Base-by-base conservation (phyloP, 2,329 filamentous ascomycete species). In the Emydomyces testavorans region DNA sequence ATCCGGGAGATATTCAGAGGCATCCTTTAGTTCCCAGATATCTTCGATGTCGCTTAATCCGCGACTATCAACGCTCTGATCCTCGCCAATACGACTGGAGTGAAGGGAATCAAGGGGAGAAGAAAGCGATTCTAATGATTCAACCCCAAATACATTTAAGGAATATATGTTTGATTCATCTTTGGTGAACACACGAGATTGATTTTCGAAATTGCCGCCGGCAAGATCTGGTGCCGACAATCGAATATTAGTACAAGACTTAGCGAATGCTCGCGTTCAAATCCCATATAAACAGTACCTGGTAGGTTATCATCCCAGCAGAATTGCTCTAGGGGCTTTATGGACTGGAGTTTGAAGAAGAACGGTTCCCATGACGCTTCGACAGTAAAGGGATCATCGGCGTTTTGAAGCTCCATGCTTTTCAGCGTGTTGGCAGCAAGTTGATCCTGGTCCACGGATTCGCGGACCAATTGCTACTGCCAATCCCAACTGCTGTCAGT, bases 281-380 rank as follows among this genome's bases (percentile, higher is more conserved):
- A 34, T 34, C 3, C 3, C 6, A 3, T 28, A 13, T 28, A 18
- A 11, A 20, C 31, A 57, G 41, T 55, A 68, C 64, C 60, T 51
- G 63, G 57, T 15, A 68, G 46, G 36, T 54, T 51, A 41, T 61
- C 55, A 39, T 66, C 58, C 62, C 63, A 67, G 20, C 58, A 54
- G 46, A 65, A 54, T 39, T 57, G 52, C 42, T 66, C 64, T 39
- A 66, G 53, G 24, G 63, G 62, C 48, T 62, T 61, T n/a, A 68
- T 50, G 20, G 58, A 56, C 46, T 65, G 60, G 50, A 66, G 50
- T 21, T 60, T 60, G 47, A 69, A 68, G 40, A 57, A 62, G 1
- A 63, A 65, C n/a, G 65, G 52, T 47, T 61, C 60, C 65, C 64
- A 66, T 10, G 66, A 54, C 32, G 58, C 57, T 28, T 63, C 58